Percentiles rank a stretch among this genome's conserved stretches.
Evolutionary conservation across 768 basidiomycete species (phyloP).

Genomic region (Boletus reticulatus): DNA sequence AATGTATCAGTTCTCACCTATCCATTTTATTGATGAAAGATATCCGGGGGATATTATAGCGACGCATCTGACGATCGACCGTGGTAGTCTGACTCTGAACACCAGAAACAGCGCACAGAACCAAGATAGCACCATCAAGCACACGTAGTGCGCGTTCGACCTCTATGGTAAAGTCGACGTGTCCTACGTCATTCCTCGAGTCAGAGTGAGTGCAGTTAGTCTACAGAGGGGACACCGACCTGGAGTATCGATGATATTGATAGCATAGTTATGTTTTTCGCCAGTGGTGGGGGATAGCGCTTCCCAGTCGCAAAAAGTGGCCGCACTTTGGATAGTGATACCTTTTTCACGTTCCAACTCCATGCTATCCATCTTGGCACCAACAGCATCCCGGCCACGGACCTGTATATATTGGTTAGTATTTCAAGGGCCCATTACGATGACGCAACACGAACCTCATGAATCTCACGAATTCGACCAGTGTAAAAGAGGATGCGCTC

Average conservation of each 20-base stretch:
- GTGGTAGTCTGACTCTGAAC: conserved; percentile 99
- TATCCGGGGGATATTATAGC: conserved; percentile 93
- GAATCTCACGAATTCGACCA: conserved; percentile 91
- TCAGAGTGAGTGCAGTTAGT: neutral
- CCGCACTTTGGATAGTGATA: conserved; percentile 98
- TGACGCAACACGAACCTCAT: conserved; percentile 66
- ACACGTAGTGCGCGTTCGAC: conserved; percentile 96
- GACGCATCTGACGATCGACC: conserved; percentile 97
- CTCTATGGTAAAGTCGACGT: conserved; percentile 99
- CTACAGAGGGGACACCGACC: conserved; percentile 40
- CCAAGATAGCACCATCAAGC: conserved; percentile 93
- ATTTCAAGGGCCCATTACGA: neutral
- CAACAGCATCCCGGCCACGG: conserved; percentile 90
- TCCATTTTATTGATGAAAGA: conserved; percentile 99
- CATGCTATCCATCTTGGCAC: conserved; percentile 99
- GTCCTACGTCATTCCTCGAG: conserved; percentile 51
- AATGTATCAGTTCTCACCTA: conserved; percentile 43
- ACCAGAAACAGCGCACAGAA: conserved; percentile 95
- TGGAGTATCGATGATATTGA: conserved; percentile 99
- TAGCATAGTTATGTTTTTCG: conserved; percentile 78
- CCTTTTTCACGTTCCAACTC: conserved; percentile 98
- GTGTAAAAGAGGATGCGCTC: conserved; percentile 97
- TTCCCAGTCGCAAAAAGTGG: conserved; percentile 98
- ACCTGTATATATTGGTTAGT: conserved; percentile 46
- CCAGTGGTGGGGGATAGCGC: conserved; percentile 58